Evolutionary conservation across 805 yeast species (phyloP).

Genomic region (Candida odintsovae): DNA sequence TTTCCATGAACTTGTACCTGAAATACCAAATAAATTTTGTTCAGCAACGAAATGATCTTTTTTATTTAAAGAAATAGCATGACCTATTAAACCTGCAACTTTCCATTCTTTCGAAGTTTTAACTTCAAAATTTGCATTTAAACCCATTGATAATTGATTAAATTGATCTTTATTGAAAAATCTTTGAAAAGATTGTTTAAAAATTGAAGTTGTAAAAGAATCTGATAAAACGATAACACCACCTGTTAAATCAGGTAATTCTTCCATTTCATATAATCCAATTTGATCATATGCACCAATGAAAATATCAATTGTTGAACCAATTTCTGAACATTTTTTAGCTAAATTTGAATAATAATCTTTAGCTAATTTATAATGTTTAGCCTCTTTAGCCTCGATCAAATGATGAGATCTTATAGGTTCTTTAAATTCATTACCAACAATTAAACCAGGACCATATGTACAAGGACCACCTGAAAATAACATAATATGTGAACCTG

Average conservation of each 20-base stretch:
- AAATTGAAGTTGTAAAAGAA: slow-evolving; percentile 60
- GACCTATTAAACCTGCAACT: slow-evolving; percentile 57
- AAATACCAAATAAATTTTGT: slow-evolving; percentile 36
- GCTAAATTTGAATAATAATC: slow-evolving; percentile 47
- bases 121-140: slow-evolving; percentile 56
- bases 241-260: slow-evolving; percentile 51
- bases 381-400: slow-evolving; percentile 40
- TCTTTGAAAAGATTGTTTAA: slow-evolving; percentile 57
- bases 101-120: slow-evolving; percentile 45
- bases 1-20: slow-evolving; percentile 56
- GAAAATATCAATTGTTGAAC: slow-evolving; percentile 51
- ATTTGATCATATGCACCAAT: slow-evolving; percentile 67
- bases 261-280: slow-evolving; percentile 63
- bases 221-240: slow-evolving; percentile 60
- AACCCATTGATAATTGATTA: slow-evolving; percentile 43
- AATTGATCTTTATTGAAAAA: slow-evolving; percentile 36
- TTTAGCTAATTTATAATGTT: slow-evolving; percentile 36
- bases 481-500: slow-evolving; percentile 49
- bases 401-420: slow-evolving; percentile 66
- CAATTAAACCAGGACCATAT: slow-evolving; percentile 58
- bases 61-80: slow-evolving; percentile 43
- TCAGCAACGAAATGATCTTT: slow-evolving; percentile 19
- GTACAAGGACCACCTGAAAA: slow-evolving; percentile 65
- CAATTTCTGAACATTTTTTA: slow-evolving; percentile 38
- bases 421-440: slow-evolving; percentile 48